Conservation (phyloP, 2,329 filamentous ascomycete species). For the Fusarium sp. region DNA sequence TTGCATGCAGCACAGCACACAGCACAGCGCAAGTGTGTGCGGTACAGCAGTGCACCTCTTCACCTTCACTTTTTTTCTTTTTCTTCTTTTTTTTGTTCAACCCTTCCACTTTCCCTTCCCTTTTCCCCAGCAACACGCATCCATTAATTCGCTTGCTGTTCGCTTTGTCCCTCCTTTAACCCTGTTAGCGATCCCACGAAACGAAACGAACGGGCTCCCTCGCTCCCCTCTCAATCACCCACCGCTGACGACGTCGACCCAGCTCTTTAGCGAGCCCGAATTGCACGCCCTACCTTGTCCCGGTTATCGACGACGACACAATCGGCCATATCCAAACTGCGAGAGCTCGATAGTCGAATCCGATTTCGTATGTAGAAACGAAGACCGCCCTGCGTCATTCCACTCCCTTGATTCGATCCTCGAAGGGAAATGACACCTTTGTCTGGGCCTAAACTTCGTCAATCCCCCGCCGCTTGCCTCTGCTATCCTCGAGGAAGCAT, state of each 20-base stretch:
- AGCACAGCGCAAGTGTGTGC: neutral
- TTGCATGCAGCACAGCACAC: neutral
- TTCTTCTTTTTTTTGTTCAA: neutral
- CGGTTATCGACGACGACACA: slow-evolving; percentile 9
- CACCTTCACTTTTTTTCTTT: slow-evolving; percentile 6
- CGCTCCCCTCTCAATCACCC: slow-evolving; percentile 26
- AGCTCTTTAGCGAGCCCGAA: slow-evolving; percentile 22
- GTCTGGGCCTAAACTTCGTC: slow-evolving; percentile 33
- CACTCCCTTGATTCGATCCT: slow-evolving; percentile 36
- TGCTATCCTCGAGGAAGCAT: slow-evolving; percentile 27
- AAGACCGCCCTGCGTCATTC: slow-evolving; percentile 18
- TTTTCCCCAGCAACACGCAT: slow-evolving; percentile 21
- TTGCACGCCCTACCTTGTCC: neutral
- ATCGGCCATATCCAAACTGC: neutral
- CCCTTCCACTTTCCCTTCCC: slow-evolving; percentile 7
- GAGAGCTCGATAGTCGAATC: slow-evolving; percentile 13
- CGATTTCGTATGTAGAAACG: slow-evolving; percentile 42
- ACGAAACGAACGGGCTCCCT: slow-evolving; percentile 32
- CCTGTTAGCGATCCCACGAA: slow-evolving; percentile 38
- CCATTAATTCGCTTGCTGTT: slow-evolving; percentile 23
- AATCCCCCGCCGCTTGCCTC: slow-evolving; percentile 25
- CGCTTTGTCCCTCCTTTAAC: slow-evolving; percentile 32
- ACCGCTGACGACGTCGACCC: slow-evolving; percentile 32
- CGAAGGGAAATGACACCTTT: slow-evolving; percentile 46
- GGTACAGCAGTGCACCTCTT: neutral